phyloP scores from a whole-genome alignment of 1,139 yeast species.

The Magnusiomyces suaveolens region DNA sequence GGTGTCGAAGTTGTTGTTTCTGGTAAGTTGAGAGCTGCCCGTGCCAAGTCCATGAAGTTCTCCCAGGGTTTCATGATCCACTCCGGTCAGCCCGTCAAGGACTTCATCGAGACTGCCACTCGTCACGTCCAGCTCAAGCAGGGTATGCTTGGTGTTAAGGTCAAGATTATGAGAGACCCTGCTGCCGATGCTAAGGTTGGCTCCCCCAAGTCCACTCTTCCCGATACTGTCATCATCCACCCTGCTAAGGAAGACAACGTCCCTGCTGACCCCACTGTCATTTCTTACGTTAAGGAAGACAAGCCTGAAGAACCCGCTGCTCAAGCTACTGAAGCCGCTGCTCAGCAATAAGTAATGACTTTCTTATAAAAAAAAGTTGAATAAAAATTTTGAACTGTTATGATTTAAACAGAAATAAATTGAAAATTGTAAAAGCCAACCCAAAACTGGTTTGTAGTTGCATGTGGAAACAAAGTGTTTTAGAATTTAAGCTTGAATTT shows the following conservation, averaged over 20 bases:
- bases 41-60: slow-evolving; percentile 99
- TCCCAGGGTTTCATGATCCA: slow-evolving; percentile 99
- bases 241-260: slow-evolving; percentile 97
- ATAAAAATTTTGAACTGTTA: neutral
- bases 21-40: slow-evolving; percentile 99
- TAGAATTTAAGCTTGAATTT: too few species aligned
- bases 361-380: slow-evolving; percentile 3
- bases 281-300: slow-evolving; percentile 28
- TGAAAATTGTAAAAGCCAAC: neutral
- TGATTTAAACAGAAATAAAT: neutral
- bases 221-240: slow-evolving; percentile 89
- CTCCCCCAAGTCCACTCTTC: slow-evolving; percentile 74
- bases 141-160: slow-evolving; percentile 99
- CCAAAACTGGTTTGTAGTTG: neutral
- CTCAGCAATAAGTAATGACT: slow-evolving; percentile 11
- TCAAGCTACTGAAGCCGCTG: slow-evolving; percentile 11
- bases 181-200: slow-evolving; percentile 73
- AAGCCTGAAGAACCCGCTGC: slow-evolving; percentile 20
- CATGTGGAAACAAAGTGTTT: too few species aligned
- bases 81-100: slow-evolving; percentile 99
- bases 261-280: slow-evolving; percentile 75
- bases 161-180: slow-evolving; percentile 99
- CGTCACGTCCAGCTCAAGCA: slow-evolving; percentile 99
- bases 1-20: slow-evolving; percentile 99
- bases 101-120: slow-evolving; percentile 96